Base-by-base conservation (phyloP, 1,284 basidiomycete species). In the Apiotrichum brassicae region DNA sequence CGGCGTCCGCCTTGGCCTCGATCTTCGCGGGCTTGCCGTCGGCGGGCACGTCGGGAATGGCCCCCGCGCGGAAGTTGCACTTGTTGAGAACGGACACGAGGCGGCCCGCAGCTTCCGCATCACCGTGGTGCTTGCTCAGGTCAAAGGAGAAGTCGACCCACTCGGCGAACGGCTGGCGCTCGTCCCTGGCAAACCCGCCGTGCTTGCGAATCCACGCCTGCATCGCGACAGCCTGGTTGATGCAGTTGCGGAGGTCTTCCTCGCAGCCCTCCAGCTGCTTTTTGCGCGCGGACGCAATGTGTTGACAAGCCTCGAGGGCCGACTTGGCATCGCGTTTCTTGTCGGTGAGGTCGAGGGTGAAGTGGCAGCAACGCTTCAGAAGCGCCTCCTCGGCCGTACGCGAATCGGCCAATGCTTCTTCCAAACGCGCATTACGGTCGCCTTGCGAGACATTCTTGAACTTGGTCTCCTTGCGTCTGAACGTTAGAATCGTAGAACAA, bases 361-460 rank as follows among this genome's bases (percentile, higher is more conserved):
- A 94, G 69, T 94, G 91, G 8, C 91, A 92, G 66, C 90, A 93
- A 25, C 90, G 85, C 66, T 94, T 94, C 48, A 94, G 77, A 4
- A 94, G 78, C 1, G 91, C 91, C 74, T 94, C 89, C 67, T 93
- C 87, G 1, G 89, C 87, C 49, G 86, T 82, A 81, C 82, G 85
- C 78, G 87, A 91, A 49, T 92, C 87, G 54, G 90, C 88, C 24
- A 97, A 81, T 4, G 89, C 85, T 61, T 88, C 81, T 42, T 86
- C 84, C 7, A 97, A 76, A 7, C 92, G 83, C 59, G 85, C 86
- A 66, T 94, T 91, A 56, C 92, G 82, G 67, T 97, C 92, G 52
- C 88, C 88, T 62, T 63, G 57, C 4, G 64, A 59, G 40, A 68
- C 65, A 36, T 70, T 59, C 54, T 70, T 70, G 48, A 66, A 64